phyloP scores from a whole-genome alignment of 768 basidiomycete species.

The Suillus paluster region DNA sequence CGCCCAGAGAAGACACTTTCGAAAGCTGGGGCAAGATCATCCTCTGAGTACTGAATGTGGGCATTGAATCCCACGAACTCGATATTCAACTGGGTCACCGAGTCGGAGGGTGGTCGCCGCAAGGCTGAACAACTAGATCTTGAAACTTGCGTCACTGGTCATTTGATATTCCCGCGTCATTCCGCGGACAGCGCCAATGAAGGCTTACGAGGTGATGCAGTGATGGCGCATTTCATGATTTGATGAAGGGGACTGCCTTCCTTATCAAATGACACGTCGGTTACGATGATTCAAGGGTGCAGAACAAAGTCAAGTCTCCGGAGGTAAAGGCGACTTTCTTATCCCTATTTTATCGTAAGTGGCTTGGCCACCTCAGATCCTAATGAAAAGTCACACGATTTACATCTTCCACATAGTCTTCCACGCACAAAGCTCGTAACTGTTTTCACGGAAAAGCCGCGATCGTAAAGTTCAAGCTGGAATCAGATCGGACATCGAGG shows the following conservation, averaged over 20 bases:
- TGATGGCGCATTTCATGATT: background rate
- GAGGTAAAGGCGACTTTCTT: slow-evolving; percentile 5
- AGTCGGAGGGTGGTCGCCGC: background rate
- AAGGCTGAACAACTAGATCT: background rate
- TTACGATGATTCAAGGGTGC: background rate
- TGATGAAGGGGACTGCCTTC: slow-evolving; percentile 1
- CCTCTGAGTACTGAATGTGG: background rate
- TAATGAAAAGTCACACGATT: slow-evolving; percentile 16
- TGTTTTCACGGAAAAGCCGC: slow-evolving; percentile 1
- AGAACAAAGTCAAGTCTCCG: background rate
- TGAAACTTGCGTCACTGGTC: background rate
- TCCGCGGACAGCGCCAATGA: slow-evolving; percentile 9
- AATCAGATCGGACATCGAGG: background rate
- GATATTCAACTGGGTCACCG: background rate
- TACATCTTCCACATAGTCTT: slow-evolving; percentile 10
- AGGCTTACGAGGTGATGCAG: background rate
- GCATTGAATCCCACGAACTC: background rate
- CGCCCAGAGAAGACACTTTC: background rate
- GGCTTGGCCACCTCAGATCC: slow-evolving; percentile 2
- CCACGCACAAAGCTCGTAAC: background rate
- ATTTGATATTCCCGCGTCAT: slow-evolving; percentile 5
- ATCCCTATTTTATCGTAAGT: slow-evolving; percentile 11
- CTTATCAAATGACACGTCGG: background rate
- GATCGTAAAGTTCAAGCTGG: background rate
- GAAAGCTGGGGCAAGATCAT: background rate